Base-by-base conservation (phyloP, 2,329 filamentous ascomycete genomes). In the Pseudonectria foliicola region DNA sequence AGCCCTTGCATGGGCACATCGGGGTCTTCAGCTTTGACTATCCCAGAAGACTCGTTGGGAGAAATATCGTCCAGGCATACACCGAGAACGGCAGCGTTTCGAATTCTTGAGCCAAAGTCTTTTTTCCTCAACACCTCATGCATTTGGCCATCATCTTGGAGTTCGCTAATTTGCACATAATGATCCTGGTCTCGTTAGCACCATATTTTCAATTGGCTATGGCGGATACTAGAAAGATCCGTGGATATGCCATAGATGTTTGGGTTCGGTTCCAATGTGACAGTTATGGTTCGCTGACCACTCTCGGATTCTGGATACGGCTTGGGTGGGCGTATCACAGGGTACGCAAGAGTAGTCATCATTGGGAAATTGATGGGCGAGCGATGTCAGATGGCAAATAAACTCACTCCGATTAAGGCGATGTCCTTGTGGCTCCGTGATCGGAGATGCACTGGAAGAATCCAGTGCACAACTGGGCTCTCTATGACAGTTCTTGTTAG, bases 371-470 rank as follows among this genome's bases (percentile, higher is more conserved):
- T n/a, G n/a, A n/a, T n/a, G n/a, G n/a, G n/a, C n/a, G n/a, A n/a
- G n/a, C n/a, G n/a, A n/a, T n/a, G n/a, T n/a, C 16, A 27, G 24
- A 23, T 30, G 24, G 23, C 15, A 26, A 27, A 11, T 28, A 13
- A 21, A 71, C 77, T 62, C 68, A 83, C 80, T 35, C 88, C 85
- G 38, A 98, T 73, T 49, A 95, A 87, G 25, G 89, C 81, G 44
- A 95, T 77, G 63, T 96, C 89, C 48, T 92, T 88, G 40, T 79
- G 69, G 28, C 70, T 61, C 33, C 70, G 68, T 36, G 80, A 80
- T 38, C 89, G 75, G 39, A 96, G 67, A 40, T 81, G 77, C n/a
- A 81, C 85, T 10, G 88, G 85, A 11, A 95, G 65, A 28, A 95
- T 82, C 67, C 75, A 83, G 53, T 82, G 81, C 37, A 82, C 73